Conservation (phyloP, 345 rosid species). For the Leavenworthia alabamica region DNA sequence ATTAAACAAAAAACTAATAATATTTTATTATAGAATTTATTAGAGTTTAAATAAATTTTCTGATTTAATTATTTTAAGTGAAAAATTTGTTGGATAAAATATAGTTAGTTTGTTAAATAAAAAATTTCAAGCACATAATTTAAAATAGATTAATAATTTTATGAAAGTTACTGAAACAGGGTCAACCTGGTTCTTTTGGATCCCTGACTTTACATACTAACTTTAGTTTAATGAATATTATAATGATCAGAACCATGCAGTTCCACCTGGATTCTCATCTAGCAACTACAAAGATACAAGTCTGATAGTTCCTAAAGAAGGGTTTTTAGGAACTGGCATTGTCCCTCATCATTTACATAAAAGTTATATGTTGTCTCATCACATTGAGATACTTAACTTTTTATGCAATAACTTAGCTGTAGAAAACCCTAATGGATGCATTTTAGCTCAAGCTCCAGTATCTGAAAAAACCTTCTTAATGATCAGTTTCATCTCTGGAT, state of each 20-base stretch:
- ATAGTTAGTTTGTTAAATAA: no score
- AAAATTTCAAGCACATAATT: no score
- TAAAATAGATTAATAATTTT: no score
- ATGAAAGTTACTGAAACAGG: no score
- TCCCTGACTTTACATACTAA: no score
- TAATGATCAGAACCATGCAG: not conserved
- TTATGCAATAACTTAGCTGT: constrained; percentile 45
- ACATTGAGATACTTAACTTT: constrained; percentile 54
- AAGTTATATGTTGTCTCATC: constrained; percentile 61
- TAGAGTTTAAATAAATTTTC: no score
- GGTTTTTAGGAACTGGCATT: constrained; percentile 26
- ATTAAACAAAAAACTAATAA: no score
- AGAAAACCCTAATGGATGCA: constrained; percentile 64
- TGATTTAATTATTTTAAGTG: no score
- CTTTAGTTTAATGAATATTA: not conserved
- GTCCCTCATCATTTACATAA: constrained; percentile 50
- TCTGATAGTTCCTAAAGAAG: not conserved
- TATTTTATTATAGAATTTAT: no score
- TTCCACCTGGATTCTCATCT: not conserved
- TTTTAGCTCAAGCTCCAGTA: constrained; percentile 69
- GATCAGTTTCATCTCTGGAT: constrained; percentile 54
- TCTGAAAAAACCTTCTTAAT: constrained; percentile 67
- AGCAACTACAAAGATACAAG: not conserved
- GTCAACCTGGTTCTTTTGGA: no score
- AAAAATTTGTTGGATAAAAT: no score